Conservation (phyloP, 202 grass and related monocot species). For the Bolboschoenoplectus hybrid region DNA sequence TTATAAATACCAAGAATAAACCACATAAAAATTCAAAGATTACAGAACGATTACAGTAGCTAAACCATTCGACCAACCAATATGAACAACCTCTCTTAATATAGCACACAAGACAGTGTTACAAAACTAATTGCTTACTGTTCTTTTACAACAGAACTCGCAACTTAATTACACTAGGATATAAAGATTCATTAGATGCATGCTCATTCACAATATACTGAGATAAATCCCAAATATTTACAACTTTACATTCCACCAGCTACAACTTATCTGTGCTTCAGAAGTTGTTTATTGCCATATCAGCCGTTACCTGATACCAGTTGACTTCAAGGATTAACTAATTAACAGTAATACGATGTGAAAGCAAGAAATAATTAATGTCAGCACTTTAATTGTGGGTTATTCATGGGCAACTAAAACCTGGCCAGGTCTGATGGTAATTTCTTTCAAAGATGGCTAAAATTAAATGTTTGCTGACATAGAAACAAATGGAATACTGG, state of each 20-base stretch:
- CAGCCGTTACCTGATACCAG: constrained; percentile 9
- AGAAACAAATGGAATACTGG: background rate
- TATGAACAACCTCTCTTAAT: background rate
- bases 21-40: background rate
- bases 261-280: background rate
- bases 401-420: background rate
- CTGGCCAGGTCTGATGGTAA: background rate
- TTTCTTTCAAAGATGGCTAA: background rate
- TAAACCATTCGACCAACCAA: background rate
- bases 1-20: background rate
- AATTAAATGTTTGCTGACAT: background rate
- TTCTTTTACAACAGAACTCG: constrained; percentile 15
- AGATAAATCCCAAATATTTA: background rate
- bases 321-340: background rate
- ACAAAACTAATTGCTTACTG: background rate
- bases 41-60: background rate
- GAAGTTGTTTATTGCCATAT: background rate
- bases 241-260: background rate
- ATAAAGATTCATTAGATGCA: background rate
- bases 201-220: background rate
- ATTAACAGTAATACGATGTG: background rate
- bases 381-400: background rate
- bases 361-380: background rate
- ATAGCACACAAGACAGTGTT: background rate
- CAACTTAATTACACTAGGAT: background rate